Evolutionary conservation across 1,139 yeast species (phyloP), one percentile per base, ranked within the genome.

Genomic region (Kodamaea fungicola): DNA sequence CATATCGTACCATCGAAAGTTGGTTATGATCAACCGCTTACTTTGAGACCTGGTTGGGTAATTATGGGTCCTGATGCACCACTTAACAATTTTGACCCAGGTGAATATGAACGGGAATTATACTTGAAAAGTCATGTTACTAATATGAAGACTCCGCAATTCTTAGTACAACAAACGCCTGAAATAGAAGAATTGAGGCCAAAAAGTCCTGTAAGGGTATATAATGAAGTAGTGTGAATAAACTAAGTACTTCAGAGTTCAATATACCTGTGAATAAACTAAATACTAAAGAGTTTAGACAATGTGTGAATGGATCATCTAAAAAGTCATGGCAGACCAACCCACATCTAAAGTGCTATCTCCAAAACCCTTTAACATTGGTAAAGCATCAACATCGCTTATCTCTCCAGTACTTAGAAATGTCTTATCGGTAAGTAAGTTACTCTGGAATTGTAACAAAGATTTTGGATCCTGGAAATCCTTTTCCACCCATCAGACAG

Each of bases 11-110:
- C 96, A 0, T 74, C 83, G 6, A 64, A 74, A 45, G 71, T 82
- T 2, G 90, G 89, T 0, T 64, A 65, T 44, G 65, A 74, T 34
- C 68, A 70, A 31, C 90, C 92, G 0, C 83, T 88, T 3, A 74
- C 76, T 41, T 63, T 80, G 43, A 77, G 97, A 49, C 82, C 80
- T 2, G 97, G 97, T 2, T 90, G 97, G 97, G 95, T 88, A 3
- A 75, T 88, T 10, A 70, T 86, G 74, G 77, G 92, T 46, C 97
- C 97, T 0, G 96, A 89, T 59, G 78, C 84, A 3, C 58, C 85
- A 46, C 54, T 86, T 27, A 76, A 87, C 54, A 87, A 87, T 55
- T 87, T 90, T 42, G 54, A 57, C 37, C 68, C 72, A 1, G 40
- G 33, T 5, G 49, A 46, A 21, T 71, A 67, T 49, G 61, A 59